Base-by-base conservation (phyloP, 345 rosid genomes). In the Sisymbrium irio region DNA sequence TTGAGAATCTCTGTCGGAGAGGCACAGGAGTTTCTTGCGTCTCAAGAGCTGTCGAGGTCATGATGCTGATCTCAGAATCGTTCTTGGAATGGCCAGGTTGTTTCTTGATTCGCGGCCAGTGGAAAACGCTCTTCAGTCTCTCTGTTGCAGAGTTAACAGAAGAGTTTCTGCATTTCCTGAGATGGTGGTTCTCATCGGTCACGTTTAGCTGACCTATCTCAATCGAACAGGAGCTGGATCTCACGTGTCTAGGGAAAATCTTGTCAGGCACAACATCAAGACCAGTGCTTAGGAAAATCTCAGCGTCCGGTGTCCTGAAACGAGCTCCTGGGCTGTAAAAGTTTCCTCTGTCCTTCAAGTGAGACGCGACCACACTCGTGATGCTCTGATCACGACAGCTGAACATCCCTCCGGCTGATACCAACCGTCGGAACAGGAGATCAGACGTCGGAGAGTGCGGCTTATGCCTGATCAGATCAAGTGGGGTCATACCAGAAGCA, bases 271-370 rank as follows among this genome's bases (percentile, higher is more conserved):
- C 69, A 27, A 67, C 82, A 81, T 87, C 90, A 30, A 80, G 53
- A 0, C 93, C 85, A 0, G 88, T 80, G 51, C 81, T 83, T 68
- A 91, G 71, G 51, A 91, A 86, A 6, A 93, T 85, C 71, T 93
- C 97, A 0, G 86, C 57, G 72, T 93, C 98, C 0, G 92, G 82
- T 49, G 88, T 77, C 59, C 84, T 77, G 61, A 93, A 93, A 18
- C 85, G 85, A 39, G 98, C 85, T 64, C 97, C 98, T 0, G 97
- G 98, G 36, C 96, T 89, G 71, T 73, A 80, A 55, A 81, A 83
- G 63, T 60, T 82, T 3, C 92, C 89, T 54, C 81, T 93, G 85
- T 82, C 85, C 88, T 89, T 91, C 36, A 94, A 57, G 42, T 85
- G 87, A 20, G 90, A 85, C 22, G 85, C 89, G 12, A 88, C 79